Evolutionary conservation across 164 flowering plant species (phyloP).

Genomic region (Piper betle): DNA sequence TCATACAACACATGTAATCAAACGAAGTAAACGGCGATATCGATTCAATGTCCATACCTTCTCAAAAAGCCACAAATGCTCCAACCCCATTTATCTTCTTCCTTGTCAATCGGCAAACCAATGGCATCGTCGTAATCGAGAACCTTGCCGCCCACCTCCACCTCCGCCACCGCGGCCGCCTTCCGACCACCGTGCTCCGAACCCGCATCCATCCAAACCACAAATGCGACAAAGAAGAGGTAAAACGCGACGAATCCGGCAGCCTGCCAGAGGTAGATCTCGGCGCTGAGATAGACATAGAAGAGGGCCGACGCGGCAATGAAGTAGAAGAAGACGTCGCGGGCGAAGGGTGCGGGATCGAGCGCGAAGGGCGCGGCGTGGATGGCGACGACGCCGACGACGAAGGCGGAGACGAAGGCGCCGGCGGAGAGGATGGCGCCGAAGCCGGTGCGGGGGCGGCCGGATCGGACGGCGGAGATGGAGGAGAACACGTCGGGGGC

Average conservation of each 20-base stretch:
- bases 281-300: constrained; percentile 76
- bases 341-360: constrained; percentile 51
- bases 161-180: constrained; percentile 5
- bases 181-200: constrained; percentile 5
- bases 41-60: constrained; percentile 19
- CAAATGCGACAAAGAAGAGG: constrained; percentile 78
- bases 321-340: constrained; percentile 84
- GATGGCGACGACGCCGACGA: constrained; percentile 86
- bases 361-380: constrained; percentile 73
- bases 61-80: constrained; percentile 13
- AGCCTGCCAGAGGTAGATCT: constrained; percentile 91
- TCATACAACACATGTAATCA: too few relatives aligned
- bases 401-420: constrained; percentile 78
- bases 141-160: constrained; percentile 11
- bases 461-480: constrained; percentile 62
- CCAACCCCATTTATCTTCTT: constrained; percentile 13
- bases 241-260: constrained; percentile 85
- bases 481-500: constrained; percentile 90
- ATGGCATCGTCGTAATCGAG: constrained; percentile 8
- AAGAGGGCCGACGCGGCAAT: constrained; percentile 53
- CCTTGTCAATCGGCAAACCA: constrained; percentile 13
- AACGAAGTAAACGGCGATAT: background rate
- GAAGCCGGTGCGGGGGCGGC: constrained; percentile 73
- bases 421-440: constrained; percentile 90
- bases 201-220: constrained; percentile 94